These are phyloP conservation scores for Dendrobium chrysotoxum DNA, from an alignment of 106 monocot genomes.

Conservation along the genomic window DNA sequence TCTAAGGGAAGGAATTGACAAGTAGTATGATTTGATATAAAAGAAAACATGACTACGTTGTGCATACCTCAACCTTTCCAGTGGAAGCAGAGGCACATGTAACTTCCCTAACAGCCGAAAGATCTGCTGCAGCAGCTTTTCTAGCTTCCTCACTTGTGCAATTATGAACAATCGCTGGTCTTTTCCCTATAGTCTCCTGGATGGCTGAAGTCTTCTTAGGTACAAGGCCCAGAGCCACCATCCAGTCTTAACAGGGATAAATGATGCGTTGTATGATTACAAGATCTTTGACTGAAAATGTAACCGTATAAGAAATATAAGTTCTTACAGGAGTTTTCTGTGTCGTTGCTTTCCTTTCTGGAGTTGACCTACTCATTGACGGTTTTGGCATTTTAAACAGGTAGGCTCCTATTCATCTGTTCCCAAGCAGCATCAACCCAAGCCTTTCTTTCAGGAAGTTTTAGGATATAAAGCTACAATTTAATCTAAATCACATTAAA, in stretches of 20 bases:
- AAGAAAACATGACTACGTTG: slow-evolving; percentile 1
- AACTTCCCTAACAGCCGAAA: slow-evolving; percentile 78
- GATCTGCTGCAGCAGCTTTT: slow-evolving; percentile 76
- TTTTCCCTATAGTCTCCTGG: slow-evolving; percentile 42
- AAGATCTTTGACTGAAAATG: background rate
- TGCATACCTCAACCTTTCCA: slow-evolving; percentile 81
- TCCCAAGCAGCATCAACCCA: slow-evolving; percentile 80
- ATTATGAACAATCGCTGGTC: slow-evolving; percentile 24
- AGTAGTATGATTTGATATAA: background rate
- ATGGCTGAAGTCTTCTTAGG: slow-evolving; percentile 35
- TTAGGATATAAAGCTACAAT: background rate
- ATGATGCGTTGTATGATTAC: background rate
- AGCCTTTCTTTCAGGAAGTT: slow-evolving; percentile 54
- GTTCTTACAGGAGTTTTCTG: slow-evolving; percentile 49
- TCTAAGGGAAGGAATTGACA: background rate
- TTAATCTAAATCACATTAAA: background rate
- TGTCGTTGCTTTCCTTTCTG: slow-evolving; percentile 25
- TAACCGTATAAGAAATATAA: background rate
- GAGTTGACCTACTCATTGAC: slow-evolving; percentile 24
- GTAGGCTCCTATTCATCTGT: slow-evolving; percentile 71
- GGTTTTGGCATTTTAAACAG: slow-evolving; percentile 43
- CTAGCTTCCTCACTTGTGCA: slow-evolving; percentile 69
- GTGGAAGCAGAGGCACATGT: slow-evolving; percentile 35
- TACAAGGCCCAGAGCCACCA: slow-evolving; percentile 62
- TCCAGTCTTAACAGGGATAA: slow-evolving; percentile 55